phyloP scores from a whole-genome alignment of 305 asterid species.

The Solanum hybrid region DNA sequence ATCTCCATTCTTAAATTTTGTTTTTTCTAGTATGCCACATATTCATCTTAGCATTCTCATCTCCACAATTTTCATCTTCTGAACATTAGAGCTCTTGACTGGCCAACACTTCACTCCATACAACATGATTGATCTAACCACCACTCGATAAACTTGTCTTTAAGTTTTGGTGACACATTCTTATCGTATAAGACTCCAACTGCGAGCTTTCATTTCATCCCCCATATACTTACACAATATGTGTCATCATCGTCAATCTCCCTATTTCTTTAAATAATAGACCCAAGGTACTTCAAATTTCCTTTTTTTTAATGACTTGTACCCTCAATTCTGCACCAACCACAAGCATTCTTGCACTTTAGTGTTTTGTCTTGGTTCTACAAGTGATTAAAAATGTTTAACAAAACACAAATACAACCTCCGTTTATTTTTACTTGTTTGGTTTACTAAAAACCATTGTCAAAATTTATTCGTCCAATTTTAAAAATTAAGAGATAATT shows the following conservation, averaged over 20 bases:
- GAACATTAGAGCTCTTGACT: background rate
- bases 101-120: background rate
- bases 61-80: background rate
- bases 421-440: background rate
- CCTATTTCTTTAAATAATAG: background rate
- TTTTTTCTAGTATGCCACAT: background rate
- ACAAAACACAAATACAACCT: background rate
- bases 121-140: background rate
- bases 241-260: background rate
- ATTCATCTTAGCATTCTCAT: background rate
- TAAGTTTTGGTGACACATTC: background rate
- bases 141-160: background rate
- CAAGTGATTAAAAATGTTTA: background rate
- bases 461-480: background rate
- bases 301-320: background rate
- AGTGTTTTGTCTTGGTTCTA: background rate
- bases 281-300: background rate
- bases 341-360: background rate
- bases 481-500: background rate
- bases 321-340: background rate
- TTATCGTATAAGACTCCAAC: background rate
- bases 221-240: background rate
- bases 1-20: too few species aligned
- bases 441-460: accelerated
- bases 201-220: background rate